Evolutionary conservation across 305 asterid genomes (phyloP).

Genomic region (Ilex paraguariensis): DNA sequence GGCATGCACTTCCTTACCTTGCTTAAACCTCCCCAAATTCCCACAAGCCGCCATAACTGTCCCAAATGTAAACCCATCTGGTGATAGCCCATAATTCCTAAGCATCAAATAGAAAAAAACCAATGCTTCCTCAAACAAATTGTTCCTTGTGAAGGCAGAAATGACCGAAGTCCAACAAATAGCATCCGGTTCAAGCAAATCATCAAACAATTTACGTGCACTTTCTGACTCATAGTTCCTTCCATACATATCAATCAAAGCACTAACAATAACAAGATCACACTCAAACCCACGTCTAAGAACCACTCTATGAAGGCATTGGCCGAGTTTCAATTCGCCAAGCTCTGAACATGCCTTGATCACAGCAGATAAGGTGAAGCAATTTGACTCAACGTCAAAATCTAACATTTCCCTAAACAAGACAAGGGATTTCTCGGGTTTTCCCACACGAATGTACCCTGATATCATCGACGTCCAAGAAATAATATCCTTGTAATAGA

Average conservation of each 20-base stretch:
- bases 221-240: constrained; percentile 27
- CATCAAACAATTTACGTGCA: constrained; percentile 62
- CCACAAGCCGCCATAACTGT: constrained; percentile 75
- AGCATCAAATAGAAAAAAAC: constrained; percentile 45
- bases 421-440: constrained; percentile 34
- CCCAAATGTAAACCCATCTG: constrained; percentile 71
- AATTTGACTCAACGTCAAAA: constrained; percentile 50
- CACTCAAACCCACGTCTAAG: constrained; percentile 42
- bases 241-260: constrained; percentile 87
- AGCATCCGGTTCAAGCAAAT: constrained; percentile 71
- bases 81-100: constrained; percentile 32
- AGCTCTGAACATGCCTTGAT: constrained; percentile 65
- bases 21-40: constrained; percentile 63
- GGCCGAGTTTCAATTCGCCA: constrained; percentile 37
- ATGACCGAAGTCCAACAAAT: constrained; percentile 77
- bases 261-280: constrained; percentile 53
- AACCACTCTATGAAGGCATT: constrained; percentile 54
- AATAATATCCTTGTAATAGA: constrained; percentile 64
- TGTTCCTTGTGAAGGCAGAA: constrained; percentile 70
- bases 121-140: constrained; percentile 55
- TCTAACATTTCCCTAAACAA: constrained; percentile 48
- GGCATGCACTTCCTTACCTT: constrained; percentile 65
- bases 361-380: constrained; percentile 58
- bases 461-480: constrained; percentile 92
- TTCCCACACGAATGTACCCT: constrained; percentile 60